A percentile compares a stretch with the other conserved stretches of the same genome.
Conservation (phyloP, 148 eudicot genomes). For the Pharnaceum exiguum region DNA sequence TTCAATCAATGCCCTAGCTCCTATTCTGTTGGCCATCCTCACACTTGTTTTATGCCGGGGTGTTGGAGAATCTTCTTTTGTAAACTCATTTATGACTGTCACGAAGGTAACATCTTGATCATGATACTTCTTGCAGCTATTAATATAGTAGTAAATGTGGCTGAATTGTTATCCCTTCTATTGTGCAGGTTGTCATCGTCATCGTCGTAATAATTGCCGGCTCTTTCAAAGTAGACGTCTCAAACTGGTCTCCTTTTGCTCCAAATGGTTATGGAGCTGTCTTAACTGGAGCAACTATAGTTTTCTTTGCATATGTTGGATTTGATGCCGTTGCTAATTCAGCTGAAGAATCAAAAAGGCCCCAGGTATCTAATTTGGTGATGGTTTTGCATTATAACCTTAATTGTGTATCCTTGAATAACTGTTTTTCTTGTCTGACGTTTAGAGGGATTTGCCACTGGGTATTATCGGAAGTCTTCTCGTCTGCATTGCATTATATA, state of each 20-base stretch:
- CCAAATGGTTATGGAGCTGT: slow-evolving; percentile 70
- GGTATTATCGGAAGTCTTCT: slow-evolving; percentile 94
- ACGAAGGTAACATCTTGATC: slow-evolving; percentile 52
- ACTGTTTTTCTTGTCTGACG: slow-evolving; percentile 1
- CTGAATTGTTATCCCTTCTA: neutral
- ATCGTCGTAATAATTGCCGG: slow-evolving; percentile 70
- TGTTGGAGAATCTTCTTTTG: slow-evolving; percentile 84
- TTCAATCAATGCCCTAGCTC: slow-evolving; percentile 75
- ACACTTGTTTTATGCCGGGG: slow-evolving; percentile 78
- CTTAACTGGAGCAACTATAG: slow-evolving; percentile 96
- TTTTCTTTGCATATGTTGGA: slow-evolving; percentile 95
- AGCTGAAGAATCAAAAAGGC: slow-evolving; percentile 92
- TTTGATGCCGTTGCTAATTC: slow-evolving; percentile 99
- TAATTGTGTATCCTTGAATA: neutral
- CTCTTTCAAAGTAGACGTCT: slow-evolving; percentile 76
- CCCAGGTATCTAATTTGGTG: slow-evolving; percentile 49
- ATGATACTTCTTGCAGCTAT: neutral
- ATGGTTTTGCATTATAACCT: neutral
- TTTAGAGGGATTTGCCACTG: slow-evolving; percentile 85
- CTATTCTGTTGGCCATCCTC: slow-evolving; percentile 56
- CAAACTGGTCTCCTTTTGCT: slow-evolving; percentile 93
- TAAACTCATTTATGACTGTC: slow-evolving; percentile 77
- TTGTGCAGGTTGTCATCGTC: slow-evolving; percentile 77
- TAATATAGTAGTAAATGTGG: neutral
- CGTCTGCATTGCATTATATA: slow-evolving; percentile 65